These are phyloP conservation scores for Hanseniaspora singularis DNA, from an alignment of 805 yeast species.

Conservation along the genomic window DNA sequence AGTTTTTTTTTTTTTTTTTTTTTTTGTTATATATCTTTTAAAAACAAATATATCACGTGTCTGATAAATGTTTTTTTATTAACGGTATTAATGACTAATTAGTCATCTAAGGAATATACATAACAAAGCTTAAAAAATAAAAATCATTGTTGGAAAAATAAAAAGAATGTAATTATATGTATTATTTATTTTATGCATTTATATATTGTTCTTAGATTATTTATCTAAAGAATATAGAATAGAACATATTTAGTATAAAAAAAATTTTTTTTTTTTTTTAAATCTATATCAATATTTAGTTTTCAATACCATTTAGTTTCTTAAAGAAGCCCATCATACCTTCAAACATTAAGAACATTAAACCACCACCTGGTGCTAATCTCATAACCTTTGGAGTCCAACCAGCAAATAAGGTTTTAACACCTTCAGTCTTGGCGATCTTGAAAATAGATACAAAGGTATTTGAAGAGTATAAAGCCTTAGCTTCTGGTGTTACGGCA, in stretches of 20 bases:
- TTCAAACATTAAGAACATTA: conserved; percentile 90
- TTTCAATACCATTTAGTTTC: conserved; percentile 17
- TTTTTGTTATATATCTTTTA: not conserved
- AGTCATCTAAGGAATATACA: not conserved
- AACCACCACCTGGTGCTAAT: conserved; percentile 99
- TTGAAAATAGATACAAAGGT: conserved; percentile 57
- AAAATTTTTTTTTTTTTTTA: not conserved
- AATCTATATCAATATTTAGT: not conserved
- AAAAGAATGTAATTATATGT: not conserved
- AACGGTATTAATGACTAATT: conserved; percentile 10
- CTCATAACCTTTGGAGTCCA: conserved; percentile 93
- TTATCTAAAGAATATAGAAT: too few relatives aligned
- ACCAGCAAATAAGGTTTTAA: conserved; percentile 84
- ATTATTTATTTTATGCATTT: not conserved
- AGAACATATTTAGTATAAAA: too few relatives aligned
- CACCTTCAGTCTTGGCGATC: conserved; percentile 63
- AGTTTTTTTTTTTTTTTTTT: not conserved
- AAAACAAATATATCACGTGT: too few relatives aligned
- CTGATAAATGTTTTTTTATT: too few relatives aligned
- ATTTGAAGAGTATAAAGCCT: conserved; percentile 87
- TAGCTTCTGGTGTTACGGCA: conserved; percentile 56
- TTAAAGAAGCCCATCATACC: conserved; percentile 89
- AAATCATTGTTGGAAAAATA: too few relatives aligned
- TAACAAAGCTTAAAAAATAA: too few relatives aligned
- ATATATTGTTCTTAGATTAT: not conserved